Evolutionary conservation across 805 yeast species (phyloP).

Genomic region (Ogataea minuta): DNA sequence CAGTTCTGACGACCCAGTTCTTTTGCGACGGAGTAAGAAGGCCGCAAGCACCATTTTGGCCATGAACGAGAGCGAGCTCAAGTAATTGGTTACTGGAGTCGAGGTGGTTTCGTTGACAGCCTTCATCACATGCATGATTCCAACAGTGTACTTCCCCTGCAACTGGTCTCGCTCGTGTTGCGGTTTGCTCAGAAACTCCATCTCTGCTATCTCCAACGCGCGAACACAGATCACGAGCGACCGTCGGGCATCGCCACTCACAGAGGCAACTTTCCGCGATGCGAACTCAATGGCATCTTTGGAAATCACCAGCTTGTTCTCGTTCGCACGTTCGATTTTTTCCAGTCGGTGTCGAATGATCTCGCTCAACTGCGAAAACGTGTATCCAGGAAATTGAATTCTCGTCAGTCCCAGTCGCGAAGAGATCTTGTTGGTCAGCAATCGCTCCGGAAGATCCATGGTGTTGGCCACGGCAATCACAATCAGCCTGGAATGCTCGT

Average conservation of each 20-base stretch:
- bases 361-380: constrained; percentile 68
- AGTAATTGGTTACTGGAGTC: constrained; percentile 64
- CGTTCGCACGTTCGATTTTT: constrained; percentile 39
- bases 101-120: constrained; percentile 79
- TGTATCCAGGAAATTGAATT: constrained; percentile 85
- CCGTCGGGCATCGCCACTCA: constrained; percentile 95
- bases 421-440: constrained; percentile 81
- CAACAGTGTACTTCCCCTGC: constrained; percentile 51
- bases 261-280: constrained; percentile 90
- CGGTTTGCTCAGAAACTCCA: constrained; percentile 43
- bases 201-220: constrained; percentile 85
- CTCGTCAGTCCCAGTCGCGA: constrained; percentile 88
- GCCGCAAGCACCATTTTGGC: constrained; percentile 74
- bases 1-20: constrained; percentile 70
- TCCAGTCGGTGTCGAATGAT: constrained; percentile 74
- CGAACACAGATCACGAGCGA: constrained; percentile 85
- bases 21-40: constrained; percentile 57
- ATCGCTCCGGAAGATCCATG: constrained; percentile 93
- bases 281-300: constrained; percentile 88
- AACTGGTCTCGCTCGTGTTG: constrained; percentile 27
- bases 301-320: constrained; percentile 46
- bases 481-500: constrained; percentile 70
- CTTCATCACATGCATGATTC: constrained; percentile 68
- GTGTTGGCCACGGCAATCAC: constrained; percentile 95
- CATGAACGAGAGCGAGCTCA: constrained; percentile 60